Evolutionary conservation across 805 yeast species (phyloP).

Genomic region (Saccharomycopsis olivae): DNA sequence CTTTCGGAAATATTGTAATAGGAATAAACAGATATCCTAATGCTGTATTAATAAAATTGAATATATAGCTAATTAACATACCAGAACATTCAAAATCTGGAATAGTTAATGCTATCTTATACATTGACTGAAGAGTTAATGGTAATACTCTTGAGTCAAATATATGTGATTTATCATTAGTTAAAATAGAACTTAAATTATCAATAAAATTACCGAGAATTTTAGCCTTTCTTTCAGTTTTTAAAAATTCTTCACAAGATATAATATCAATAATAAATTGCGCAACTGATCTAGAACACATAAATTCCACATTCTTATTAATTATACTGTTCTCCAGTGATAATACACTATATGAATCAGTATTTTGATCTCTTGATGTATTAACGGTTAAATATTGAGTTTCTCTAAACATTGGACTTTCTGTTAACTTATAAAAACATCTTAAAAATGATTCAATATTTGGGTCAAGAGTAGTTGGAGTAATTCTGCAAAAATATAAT

Average conservation of each 20-base stretch:
- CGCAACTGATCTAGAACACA: constrained; percentile 3
- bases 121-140: constrained; percentile 1
- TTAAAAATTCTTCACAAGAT: constrained; percentile 9
- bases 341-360: neutral
- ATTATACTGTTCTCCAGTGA: neutral
- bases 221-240: constrained; percentile 1
- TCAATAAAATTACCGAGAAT: constrained; percentile 7
- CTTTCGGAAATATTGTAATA: constrained; percentile 2
- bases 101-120: constrained; percentile 1
- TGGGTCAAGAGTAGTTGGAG: constrained; percentile 6
- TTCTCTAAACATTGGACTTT: constrained; percentile 8
- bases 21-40: constrained; percentile 12
- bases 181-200: constrained; percentile 2
- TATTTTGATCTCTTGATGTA: neutral
- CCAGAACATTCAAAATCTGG: constrained; percentile 1
- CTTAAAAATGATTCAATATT: constrained; percentile 13
- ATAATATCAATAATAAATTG: constrained; percentile 12
- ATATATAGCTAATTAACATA: constrained; percentile 7
- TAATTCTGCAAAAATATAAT: constrained; percentile 13
- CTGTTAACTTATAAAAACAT: constrained; percentile 12
- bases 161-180: constrained; percentile 2
- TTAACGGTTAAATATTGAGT: constrained; percentile 3
- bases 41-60: constrained; percentile 10
- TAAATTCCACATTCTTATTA: constrained; percentile 3
- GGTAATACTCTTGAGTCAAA: constrained; percentile 6